A percentile compares a stretch with the other conserved stretches of the same genome.
Conservation (phyloP, 1,284 basidiomycete species). For the Mycocalia duriaeana region DNA sequence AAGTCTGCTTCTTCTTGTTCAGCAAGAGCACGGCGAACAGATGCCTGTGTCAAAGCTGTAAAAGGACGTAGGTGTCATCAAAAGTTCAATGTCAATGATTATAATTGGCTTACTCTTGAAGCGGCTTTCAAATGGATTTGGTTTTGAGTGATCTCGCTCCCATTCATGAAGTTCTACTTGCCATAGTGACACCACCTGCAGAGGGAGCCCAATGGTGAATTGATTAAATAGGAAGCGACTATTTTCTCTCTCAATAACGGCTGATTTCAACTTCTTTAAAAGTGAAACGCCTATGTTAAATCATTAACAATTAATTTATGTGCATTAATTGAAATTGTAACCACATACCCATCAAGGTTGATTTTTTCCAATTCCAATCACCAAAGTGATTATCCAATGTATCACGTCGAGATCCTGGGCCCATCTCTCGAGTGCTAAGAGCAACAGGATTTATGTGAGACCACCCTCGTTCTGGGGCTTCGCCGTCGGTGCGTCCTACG, state of each 20-base stretch:
- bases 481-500: slow-evolving; percentile 23
- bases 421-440: slow-evolving; percentile 24
- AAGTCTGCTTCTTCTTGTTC: slow-evolving; percentile 14
- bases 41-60: slow-evolving; percentile 7
- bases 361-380: slow-evolving; percentile 22
- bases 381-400: slow-evolving; percentile 26
- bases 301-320: not conserved
- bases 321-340: not conserved
- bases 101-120: slow-evolving; percentile 6
- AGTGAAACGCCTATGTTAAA: slow-evolving; percentile 9
- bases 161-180: slow-evolving; percentile 9
- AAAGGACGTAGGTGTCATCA: not conserved
- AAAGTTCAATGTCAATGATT: not conserved
- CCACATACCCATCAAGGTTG: slow-evolving; percentile 14
- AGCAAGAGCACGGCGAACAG: slow-evolving; percentile 16
- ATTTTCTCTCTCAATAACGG: slow-evolving; percentile 5
- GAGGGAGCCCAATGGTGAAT: slow-evolving; percentile 6
- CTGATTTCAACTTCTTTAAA: slow-evolving; percentile 12
- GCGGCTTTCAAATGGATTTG: slow-evolving; percentile 12
- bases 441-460: slow-evolving; percentile 18
- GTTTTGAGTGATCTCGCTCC: slow-evolving; percentile 12
- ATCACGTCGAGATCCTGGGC: slow-evolving; percentile 21
- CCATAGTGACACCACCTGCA: slow-evolving; percentile 5
- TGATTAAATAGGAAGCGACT: slow-evolving; percentile 8
- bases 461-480: slow-evolving; percentile 25